Evolutionary conservation across 2,329 filamentous ascomycete species (phyloP).

Genomic region (Trichoderma arundinaceum): DNA sequence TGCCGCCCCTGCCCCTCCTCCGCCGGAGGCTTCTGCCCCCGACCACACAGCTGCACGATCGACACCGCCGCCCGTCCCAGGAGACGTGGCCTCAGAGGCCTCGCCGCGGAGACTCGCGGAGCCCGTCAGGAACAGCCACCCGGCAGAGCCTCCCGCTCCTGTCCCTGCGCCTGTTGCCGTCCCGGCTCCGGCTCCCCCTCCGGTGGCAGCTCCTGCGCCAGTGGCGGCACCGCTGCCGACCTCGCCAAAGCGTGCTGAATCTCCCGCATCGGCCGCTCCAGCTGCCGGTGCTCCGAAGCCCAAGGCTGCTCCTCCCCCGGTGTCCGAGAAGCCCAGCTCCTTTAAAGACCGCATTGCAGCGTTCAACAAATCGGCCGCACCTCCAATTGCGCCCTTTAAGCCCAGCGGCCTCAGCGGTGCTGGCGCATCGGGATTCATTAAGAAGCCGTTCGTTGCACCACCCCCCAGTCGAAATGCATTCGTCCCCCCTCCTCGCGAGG

Average conservation of each 20-base stretch:
- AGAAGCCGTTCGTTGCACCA: conserved; percentile 95
- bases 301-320: conserved; percentile 65
- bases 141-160: conserved; percentile 44
- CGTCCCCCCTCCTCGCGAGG: conserved; percentile 75
- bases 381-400: conserved; percentile 89
- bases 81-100: conserved; percentile 39
- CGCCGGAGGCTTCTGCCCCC: conserved; percentile 44
- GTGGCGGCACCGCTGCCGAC: conserved; percentile 35
- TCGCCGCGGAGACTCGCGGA: conserved; percentile 45
- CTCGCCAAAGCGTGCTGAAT: conserved; percentile 49
- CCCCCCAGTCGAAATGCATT: conserved; percentile 93
- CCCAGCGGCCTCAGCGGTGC: conserved; percentile 67
- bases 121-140: conserved; percentile 42
- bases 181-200: conserved; percentile 36
- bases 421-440: conserved; percentile 73
- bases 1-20: conserved; percentile 43
- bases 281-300: conserved; percentile 35
- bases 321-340: conserved; percentile 77
- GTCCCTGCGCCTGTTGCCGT: conserved; percentile 38
- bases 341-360: conserved; percentile 97
- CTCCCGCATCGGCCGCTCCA: conserved; percentile 47
- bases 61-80: conserved; percentile 43
- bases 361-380: conserved; percentile 88
- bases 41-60: conserved; percentile 43
- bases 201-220: conserved; percentile 34